Evolutionary conservation across 192 early-diverging fungal genomes (phyloP).

Genomic region (Spizellomyces sp.): DNA sequence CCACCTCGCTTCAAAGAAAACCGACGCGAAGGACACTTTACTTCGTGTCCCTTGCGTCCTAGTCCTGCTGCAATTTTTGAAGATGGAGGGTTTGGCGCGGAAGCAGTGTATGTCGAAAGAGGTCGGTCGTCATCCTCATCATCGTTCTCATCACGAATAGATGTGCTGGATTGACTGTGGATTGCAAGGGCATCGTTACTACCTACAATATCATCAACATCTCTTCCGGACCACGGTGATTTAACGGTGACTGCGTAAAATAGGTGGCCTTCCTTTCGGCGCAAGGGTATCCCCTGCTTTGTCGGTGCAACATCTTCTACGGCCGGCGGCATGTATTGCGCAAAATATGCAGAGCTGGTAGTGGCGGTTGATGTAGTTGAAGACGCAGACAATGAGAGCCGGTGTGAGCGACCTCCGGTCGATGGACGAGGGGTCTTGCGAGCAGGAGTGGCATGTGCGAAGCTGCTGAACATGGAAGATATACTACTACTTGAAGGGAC

Average conservation of each 20-base stretch:
- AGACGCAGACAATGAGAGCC: conserved; percentile 20
- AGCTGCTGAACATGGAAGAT: conserved; percentile 33
- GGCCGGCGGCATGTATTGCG: conserved; percentile 7
- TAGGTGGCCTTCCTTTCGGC: conserved; percentile 29
- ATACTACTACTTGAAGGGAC: conserved; percentile 18
- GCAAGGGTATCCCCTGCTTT: conserved; percentile 16
- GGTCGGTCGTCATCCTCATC: not conserved
- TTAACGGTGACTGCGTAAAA: conserved; percentile 23
- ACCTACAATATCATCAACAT: conserved; percentile 5
- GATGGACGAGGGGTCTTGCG: not conserved
- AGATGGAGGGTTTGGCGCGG: not conserved
- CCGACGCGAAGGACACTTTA: not conserved
- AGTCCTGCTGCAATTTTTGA: no score
- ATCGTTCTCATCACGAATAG: not conserved
- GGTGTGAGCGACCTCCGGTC: not conserved
- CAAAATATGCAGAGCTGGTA: conserved; percentile 23
- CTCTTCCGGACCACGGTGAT: conserved; percentile 10
- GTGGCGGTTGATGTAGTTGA: conserved; percentile 25
- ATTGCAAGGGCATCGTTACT: not conserved
- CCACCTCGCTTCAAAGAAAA: conserved; percentile 16
- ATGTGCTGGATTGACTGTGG: not conserved
- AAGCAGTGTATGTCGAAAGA: not conserved
- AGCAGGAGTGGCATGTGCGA: conserved; percentile 17
- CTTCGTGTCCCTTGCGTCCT: no score
- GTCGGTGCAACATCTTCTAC: not conserved